Evolutionary conservation across 345 rosid species (phyloP), one percentile per base, ranked within the genome.

Genomic region (Camelina sativa): DNA sequence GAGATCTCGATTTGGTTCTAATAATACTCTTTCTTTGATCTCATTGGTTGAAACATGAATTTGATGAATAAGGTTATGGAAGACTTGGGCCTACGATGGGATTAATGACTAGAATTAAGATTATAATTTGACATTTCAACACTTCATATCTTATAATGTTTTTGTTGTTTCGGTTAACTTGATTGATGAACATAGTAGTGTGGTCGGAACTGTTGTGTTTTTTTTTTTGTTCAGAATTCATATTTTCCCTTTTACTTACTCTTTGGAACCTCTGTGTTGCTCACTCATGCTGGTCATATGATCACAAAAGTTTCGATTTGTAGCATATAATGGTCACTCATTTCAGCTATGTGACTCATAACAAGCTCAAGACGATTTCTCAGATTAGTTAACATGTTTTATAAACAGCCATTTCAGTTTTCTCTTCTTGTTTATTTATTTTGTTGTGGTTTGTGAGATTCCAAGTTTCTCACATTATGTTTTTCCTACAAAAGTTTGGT

Each of bases 1-100:
- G 13, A 51, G 54, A 77, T 71, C 72, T 58, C 40, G 67, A 65
- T 65, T 67, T 65, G 65, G 25, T 12, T 20, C 16, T 35, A 7
- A 17, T 48, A 48, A 17, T 48, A 48, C 53, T 16, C 23, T 34
- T 10, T 59, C 65, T 60, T 37, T 37, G 65, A 19, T 60, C 65
- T 60, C 11, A 19, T 11, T 58, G 23, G 63, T 34, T 16, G 16
- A 15, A 32, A 56, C 25, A 23, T 9, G 37, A 56, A 74, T 25
- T 7, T 65, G 48, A 57, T 11, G 2, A 47, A 0, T 44, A 34
- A 1, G 8, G 37, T 16, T 8, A 28, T 34, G 12, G 0, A 30
- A 38, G 12, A 40, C 11, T 37, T 55, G 53, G 63, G 17, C 40
- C 28, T 25, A 44, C 20, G 9, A 63, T 44, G 5, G 11, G 53